phyloP scores from a whole-genome alignment of 164 flowering plant genomes.

The Stephania cephalantha region DNA sequence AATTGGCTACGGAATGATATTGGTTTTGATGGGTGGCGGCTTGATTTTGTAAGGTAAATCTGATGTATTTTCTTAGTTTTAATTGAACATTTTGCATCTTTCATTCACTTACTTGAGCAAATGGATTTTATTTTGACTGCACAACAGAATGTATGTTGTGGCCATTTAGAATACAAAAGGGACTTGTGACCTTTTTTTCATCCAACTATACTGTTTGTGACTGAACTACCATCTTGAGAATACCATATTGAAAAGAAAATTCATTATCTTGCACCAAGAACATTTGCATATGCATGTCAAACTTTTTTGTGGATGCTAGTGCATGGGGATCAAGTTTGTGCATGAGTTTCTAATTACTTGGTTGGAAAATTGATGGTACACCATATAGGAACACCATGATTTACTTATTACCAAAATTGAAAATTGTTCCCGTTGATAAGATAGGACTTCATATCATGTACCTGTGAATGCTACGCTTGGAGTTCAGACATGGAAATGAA shows the following conservation, averaged over 20 bases:
- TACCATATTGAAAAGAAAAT: neutral
- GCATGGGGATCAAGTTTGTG: too few species aligned
- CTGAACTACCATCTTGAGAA: neutral
- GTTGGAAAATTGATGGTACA: neutral
- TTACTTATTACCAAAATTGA: neutral
- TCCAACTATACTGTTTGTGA: neutral
- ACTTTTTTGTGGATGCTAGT: too few species aligned
- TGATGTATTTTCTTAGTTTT: neutral
- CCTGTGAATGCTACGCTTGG: neutral
- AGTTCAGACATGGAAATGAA: neutral
- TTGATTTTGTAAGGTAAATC: slow-evolving; percentile 53
- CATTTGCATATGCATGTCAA: neutral
- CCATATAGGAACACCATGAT: neutral
- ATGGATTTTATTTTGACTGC: neutral
- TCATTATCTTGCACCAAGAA: neutral
- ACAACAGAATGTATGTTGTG: neutral
- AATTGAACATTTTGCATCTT: neutral
- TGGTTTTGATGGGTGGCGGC: slow-evolving; percentile 68
- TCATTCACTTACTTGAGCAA: neutral
- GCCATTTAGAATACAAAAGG: neutral
- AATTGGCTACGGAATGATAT: slow-evolving; percentile 55
- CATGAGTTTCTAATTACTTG: neutral
- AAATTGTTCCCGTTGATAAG: neutral
- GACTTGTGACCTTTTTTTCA: neutral
- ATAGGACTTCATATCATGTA: neutral